Conservation (phyloP, 2,329 filamentous ascomycete genomes). For the Fusarium clavum region DNA sequence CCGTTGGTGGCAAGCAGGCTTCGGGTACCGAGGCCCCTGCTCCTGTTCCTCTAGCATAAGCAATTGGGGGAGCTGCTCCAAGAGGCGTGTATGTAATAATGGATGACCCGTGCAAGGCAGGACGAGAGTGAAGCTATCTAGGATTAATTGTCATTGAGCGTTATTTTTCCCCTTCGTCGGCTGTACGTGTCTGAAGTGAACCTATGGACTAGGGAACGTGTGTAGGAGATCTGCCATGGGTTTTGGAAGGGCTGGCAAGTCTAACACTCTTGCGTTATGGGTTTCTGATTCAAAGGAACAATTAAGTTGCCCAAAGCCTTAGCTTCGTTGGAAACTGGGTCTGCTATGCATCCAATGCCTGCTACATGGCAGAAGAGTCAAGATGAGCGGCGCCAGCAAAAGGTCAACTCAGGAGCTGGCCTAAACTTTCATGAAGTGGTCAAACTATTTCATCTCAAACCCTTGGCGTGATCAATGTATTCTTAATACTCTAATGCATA, state of each 20-base stretch:
- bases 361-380: not conserved
- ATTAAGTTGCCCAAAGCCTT: not conserved
- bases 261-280: not conserved
- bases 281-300: not conserved
- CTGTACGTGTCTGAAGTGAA: not conserved
- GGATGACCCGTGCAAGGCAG: not conserved
- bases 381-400: not conserved
- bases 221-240: constrained; percentile 4
- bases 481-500: not conserved
- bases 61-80: not conserved
- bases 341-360: not conserved
- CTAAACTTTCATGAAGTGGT: not conserved
- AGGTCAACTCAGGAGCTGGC: not conserved
- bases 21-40: constrained; percentile 51
- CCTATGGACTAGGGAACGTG: not conserved
- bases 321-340: not conserved
- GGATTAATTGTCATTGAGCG: constrained; percentile 21
- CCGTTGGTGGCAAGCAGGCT: constrained; percentile 46
- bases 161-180: constrained; percentile 5
- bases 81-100: constrained; percentile 14
- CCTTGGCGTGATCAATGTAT: not conserved
- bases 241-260: constrained; percentile 13
- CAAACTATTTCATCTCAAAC: not conserved
- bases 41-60: constrained; percentile 35
- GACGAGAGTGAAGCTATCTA: not conserved